These are phyloP conservation scores for Fusarium sp. DNA, from an alignment of 2,329 filamentous ascomycete genomes.

Conservation along the genomic window DNA sequence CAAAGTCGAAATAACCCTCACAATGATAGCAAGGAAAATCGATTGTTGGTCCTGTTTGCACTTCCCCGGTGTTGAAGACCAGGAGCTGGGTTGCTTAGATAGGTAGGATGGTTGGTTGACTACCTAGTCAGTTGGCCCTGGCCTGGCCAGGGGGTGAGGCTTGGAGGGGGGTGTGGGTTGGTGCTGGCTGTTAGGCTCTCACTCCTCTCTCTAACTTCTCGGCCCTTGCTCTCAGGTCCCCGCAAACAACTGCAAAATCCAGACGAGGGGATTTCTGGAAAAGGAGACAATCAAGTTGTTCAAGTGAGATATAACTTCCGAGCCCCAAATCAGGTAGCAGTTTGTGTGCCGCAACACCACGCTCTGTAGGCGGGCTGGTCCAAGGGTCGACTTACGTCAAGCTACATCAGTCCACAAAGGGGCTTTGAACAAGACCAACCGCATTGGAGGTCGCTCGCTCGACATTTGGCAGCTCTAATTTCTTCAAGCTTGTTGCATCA, in stretches of 20 bases:
- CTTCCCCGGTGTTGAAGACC: slow-evolving; percentile 38
- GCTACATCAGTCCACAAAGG: slow-evolving; percentile 45
- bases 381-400: slow-evolving; percentile 47
- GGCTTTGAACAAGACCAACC: slow-evolving; percentile 39
- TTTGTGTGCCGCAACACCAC: slow-evolving; percentile 43
- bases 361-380: slow-evolving; percentile 38
- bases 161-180: slow-evolving; percentile 44
- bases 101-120: slow-evolving; percentile 44
- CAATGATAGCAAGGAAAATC: slow-evolving; percentile 41
- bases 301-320: slow-evolving; percentile 43
- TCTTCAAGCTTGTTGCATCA: slow-evolving; percentile 25
- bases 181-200: slow-evolving; percentile 40
- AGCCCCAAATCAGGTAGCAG: slow-evolving; percentile 44
- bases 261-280: slow-evolving; percentile 29
- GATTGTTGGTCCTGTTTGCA: slow-evolving; percentile 45
- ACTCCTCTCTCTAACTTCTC: slow-evolving; percentile 25
- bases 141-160: slow-evolving; percentile 42
- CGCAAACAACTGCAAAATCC: slow-evolving; percentile 43
- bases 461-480: slow-evolving; percentile 25
- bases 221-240: slow-evolving; percentile 36
- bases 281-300: slow-evolving; percentile 39
- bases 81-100: slow-evolving; percentile 43
- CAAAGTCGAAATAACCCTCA: slow-evolving; percentile 48
- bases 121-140: slow-evolving; percentile 40
- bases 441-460: slow-evolving; percentile 36